phyloP scores from a whole-genome alignment of 1,284 basidiomycete species.

The Irpex sp. region DNA sequence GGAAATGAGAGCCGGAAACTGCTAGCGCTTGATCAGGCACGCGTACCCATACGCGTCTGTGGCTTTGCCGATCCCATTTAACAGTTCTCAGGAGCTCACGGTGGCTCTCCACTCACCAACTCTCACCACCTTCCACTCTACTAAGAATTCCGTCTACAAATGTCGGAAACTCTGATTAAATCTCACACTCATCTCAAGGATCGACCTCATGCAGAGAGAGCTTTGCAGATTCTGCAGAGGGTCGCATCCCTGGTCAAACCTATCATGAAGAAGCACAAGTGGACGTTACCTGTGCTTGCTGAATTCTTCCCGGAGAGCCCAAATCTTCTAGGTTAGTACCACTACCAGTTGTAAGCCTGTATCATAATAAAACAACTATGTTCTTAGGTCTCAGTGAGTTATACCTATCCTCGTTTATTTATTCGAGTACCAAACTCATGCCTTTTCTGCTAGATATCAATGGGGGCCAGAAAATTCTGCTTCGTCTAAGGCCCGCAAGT shows the following conservation, averaged over 20 bases:
- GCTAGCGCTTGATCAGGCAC: neutral
- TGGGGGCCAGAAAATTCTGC: slow-evolving; percentile 72
- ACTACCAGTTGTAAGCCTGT: neutral
- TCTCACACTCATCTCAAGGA: slow-evolving; percentile 68
- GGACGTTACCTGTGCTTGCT: slow-evolving; percentile 77
- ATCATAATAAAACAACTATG: neutral
- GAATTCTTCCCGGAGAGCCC: slow-evolving; percentile 84
- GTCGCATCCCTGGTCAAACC: slow-evolving; percentile 83
- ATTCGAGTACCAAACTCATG: neutral
- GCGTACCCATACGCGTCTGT: neutral
- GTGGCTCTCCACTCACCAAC: neutral
- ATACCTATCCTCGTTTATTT: neutral
- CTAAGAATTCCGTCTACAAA: slow-evolving; percentile 13
- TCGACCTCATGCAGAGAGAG: slow-evolving; percentile 55
- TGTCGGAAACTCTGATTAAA: slow-evolving; percentile 51
- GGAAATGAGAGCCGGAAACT: neutral
- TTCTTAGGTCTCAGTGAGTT: slow-evolving; percentile 27
- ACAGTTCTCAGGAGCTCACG: neutral
- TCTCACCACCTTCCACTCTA: neutral
- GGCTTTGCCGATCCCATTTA: neutral
- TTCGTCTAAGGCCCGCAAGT: slow-evolving; percentile 71
- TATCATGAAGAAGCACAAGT: slow-evolving; percentile 80
- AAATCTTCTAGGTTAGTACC: slow-evolving; percentile 63
- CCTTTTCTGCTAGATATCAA: slow-evolving; percentile 57
- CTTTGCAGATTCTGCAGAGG: slow-evolving; percentile 64